Evolutionary conservation across 176 grass and related monocot genomes (phyloP), one percentile per base, ranked within the genome.

Genomic region (Secale cereale): DNA sequence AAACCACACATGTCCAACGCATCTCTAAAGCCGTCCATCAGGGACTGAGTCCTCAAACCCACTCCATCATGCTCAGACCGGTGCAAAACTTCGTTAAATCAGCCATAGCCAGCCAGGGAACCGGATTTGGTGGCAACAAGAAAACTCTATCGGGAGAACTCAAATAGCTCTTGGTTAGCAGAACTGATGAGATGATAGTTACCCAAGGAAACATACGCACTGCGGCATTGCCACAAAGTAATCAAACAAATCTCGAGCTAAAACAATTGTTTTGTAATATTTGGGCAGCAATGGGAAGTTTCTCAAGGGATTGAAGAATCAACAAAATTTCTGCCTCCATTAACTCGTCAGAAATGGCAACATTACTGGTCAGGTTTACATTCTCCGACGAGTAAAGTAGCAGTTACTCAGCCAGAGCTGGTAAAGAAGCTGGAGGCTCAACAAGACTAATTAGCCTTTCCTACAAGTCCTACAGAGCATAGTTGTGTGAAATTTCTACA

Each of bases 321-420:
- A 37, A 62, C 70, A 86, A 90, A 87, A 76, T 26, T 87, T 83
- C 15, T 83, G 27, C 16, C 65, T 79, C 36, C 74, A 61, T 79
- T 87, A 54, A 90, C 72, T 86, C 8, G 27, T 79, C 17, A 74
- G 43, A 37, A 83, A 79, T 37, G 43, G 66, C 65, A 10, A 20
- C 48, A 28, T 69, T 15, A 29, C 32, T 28, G 3, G 4, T 6
- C 23, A 79, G 26, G 11, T 59, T 78, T 90, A 74, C 59, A 82
- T 65, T 86, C 29, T 74, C 6, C 6, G 41, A 78, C 63, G 16
- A 52, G 48, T 1, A 52, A 64, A 39, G 6, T 72, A 78, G n/a
- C 54, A 88, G 25, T 39, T 73, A 71, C 68, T 25, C 87, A 70
- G 37, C 83, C 32, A 86, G 30, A 61, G 88, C 83, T 63, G 80